Conservation (phyloP, 2,329 filamentous ascomycete genomes). For the Arthroderma uncinatum region DNA sequence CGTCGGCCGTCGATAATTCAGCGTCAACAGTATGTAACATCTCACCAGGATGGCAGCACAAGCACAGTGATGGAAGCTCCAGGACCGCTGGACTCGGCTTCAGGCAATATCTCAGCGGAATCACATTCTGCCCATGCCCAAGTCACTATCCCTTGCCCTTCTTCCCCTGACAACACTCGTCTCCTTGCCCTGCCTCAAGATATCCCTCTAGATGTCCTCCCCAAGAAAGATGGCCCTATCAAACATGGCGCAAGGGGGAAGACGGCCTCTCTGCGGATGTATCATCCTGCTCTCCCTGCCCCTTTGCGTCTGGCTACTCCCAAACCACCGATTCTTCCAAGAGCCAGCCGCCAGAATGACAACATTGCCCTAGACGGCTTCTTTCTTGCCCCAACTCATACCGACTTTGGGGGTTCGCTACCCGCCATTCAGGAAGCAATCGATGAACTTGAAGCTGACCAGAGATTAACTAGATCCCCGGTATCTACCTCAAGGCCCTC, state of each 20-base stretch:
- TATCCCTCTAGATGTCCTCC: neutral
- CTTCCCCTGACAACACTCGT: neutral
- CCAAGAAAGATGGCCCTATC: neutral
- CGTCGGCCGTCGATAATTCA: constrained; percentile 8
- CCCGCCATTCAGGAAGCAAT: constrained; percentile 17
- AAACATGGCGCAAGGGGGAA: neutral
- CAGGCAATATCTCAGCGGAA: neutral
- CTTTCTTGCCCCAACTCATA: constrained; percentile 7
- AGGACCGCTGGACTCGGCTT: neutral
- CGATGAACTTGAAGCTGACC: constrained; percentile 19
- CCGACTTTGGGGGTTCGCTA: neutral
- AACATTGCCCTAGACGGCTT: neutral
- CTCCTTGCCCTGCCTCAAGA: constrained; percentile 6
- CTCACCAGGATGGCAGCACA: neutral
- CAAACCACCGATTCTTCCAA: constrained; percentile 11
- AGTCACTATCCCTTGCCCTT: neutral
- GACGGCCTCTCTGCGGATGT: neutral
- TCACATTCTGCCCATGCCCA: neutral
- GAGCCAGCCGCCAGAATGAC: constrained; percentile 2
- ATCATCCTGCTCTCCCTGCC: constrained; percentile 7
- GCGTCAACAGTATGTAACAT: constrained; percentile 29
- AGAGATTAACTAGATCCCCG: constrained; percentile 18
- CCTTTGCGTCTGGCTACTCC: constrained; percentile 15
- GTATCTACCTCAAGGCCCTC: constrained; percentile 20
- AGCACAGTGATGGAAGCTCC: neutral